Conservation (phyloP, 1,284 basidiomycete genomes). For the Tilletia walkeri region DNA sequence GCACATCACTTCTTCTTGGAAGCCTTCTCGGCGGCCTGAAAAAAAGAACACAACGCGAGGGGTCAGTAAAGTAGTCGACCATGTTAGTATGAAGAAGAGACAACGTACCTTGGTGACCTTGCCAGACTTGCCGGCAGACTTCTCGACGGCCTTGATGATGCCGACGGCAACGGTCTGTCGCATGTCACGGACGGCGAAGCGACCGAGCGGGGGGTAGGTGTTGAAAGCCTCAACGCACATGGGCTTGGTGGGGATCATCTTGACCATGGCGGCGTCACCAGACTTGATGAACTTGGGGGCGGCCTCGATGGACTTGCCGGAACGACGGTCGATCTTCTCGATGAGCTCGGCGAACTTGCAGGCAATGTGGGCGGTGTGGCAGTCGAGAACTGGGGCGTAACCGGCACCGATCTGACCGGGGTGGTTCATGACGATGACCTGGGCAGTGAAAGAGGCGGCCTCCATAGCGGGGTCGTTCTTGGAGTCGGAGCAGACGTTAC, state of each 20-base stretch:
- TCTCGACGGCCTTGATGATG: conserved; percentile 73
- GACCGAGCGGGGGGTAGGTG: conserved; percentile 98
- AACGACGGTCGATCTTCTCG: conserved; percentile 96
- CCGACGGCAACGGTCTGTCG: conserved; percentile 68
- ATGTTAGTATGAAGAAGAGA: neutral
- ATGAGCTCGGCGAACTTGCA: conserved; percentile 98
- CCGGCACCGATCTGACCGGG: conserved; percentile 99
- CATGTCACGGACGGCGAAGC: conserved; percentile 71
- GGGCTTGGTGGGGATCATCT: conserved; percentile 93
- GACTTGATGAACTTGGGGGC: conserved; percentile 80
- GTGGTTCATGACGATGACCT: conserved; percentile 99
- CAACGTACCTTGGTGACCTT: conserved; percentile 70
- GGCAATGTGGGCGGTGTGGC: conserved; percentile 99
- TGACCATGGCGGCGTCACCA: conserved; percentile 79
- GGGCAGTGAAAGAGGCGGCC: conserved; percentile 98
- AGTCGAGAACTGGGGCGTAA: conserved; percentile 97
- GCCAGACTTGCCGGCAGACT: conserved; percentile 41
- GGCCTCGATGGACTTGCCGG: conserved; percentile 86
- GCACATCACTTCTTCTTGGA: conserved; percentile 51
- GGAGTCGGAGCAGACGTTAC: conserved; percentile 97
- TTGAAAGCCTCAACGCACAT: conserved; percentile 98
- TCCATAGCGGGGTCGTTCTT: conserved; percentile 99
- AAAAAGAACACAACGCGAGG: neutral
- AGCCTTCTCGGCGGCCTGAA: conserved; percentile 81
- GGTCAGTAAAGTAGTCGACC: neutral